A percentile compares a stretch with the other conserved stretches of the same genome.
These are phyloP conservation scores for Saccharum hybrid DNA, from an alignment of 202 grass and related monocot species.

Conservation along the genomic window DNA sequence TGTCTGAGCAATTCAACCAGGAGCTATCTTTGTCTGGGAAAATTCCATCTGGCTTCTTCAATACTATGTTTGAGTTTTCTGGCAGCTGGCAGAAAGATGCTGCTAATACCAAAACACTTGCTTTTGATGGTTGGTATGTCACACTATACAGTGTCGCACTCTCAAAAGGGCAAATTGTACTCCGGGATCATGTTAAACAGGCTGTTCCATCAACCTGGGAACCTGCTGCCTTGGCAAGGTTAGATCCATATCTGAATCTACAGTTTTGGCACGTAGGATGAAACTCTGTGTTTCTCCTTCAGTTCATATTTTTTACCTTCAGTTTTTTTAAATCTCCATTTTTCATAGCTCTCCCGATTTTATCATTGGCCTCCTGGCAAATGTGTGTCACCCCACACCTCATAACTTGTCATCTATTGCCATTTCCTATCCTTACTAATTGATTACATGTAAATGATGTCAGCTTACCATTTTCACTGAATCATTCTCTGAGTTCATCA, in stretches of 20 bases:
- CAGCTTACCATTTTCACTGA: background rate
- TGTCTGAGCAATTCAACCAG: slow-evolving; percentile 99
- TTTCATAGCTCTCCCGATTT: background rate
- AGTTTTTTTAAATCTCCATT: background rate
- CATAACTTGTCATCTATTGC: background rate
- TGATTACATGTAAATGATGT: background rate
- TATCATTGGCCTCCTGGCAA: background rate
- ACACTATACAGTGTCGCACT: slow-evolving; percentile 85
- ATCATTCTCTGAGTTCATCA: background rate
- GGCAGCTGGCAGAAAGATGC: slow-evolving; percentile 95
- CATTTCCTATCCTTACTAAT: background rate
- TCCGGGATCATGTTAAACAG: slow-evolving; percentile 79
- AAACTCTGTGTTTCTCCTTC: background rate
- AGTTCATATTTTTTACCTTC: background rate
- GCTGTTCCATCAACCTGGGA: slow-evolving; percentile 92
- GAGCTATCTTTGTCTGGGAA: slow-evolving; percentile 88
- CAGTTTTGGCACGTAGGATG: background rate
- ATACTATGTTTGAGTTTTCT: slow-evolving; percentile 83
- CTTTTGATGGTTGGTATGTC: slow-evolving; percentile 91
- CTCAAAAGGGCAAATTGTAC: slow-evolving; percentile 76
- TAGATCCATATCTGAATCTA: slow-evolving; percentile 33
- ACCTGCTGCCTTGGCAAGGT: slow-evolving; percentile 88
- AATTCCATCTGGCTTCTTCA: slow-evolving; percentile 91
- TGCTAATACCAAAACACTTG: slow-evolving; percentile 78
- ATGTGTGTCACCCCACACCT: background rate